Base-by-base conservation (phyloP, 2,329 filamentous ascomycete species). In the Paramyrothecium sp. region DNA sequence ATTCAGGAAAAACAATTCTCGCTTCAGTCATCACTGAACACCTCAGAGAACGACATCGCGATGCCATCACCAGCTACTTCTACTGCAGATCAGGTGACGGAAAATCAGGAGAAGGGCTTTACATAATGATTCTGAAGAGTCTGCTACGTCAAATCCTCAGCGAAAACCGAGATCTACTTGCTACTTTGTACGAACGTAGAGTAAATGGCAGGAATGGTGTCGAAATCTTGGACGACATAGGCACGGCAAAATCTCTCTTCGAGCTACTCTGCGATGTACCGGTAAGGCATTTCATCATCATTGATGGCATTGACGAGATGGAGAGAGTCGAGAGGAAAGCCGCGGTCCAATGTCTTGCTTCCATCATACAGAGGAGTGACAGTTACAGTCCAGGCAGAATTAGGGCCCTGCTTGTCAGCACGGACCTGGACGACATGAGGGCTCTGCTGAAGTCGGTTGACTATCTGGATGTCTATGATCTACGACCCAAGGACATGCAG, bases 271-370 rank as follows among this genome's bases (percentile, higher is more conserved):
- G 69, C 13, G 63, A 73, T 2, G 61, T 60, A 26, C 64, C 56
- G 38, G 33, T 56, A 11, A 64, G 63, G 2, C 62, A 71, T 11
- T 77, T 73, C 60, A 67, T 79, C 34, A 59, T 80, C 7, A 64
- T 80, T n/a, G 78, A 80, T 58, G 77, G 78, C 0, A 58, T 80
- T 16, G 77, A 80, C 52, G 76, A 79, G 56, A 76, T 74, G 53
- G 57, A 68, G 1, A n/a, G 52, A 3, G 26, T 53, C 0, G 69
- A 77, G 16, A 58, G 67, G 11, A 65, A 62, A 22, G 60, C 64
- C n/a, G 62, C 74, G 1, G 44, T 71, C 1, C 8, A 58, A 0
- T 75, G 70, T 54, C 65, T 65, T 20, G 41, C 30, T 3, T 22
- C 48, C 3, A 54, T 56, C 0, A 33, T 61, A 2, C 12, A 49